Evolutionary conservation across 2,329 filamentous ascomycete species (phyloP).

Genomic region (Ploettnerulaceae sp.): DNA sequence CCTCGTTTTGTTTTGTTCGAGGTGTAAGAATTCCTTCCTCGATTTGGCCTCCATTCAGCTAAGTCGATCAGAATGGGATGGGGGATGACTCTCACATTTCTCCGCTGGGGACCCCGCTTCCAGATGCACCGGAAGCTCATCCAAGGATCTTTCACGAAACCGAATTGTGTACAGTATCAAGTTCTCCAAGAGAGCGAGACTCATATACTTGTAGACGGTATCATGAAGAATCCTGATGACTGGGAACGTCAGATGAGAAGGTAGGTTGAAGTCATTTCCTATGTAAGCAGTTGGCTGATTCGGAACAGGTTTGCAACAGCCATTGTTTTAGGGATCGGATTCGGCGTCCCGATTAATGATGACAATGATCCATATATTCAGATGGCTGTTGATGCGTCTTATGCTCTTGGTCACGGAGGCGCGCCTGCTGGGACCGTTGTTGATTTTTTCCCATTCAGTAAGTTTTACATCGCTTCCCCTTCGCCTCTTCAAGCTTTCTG

Average conservation of each 20-base stretch:
- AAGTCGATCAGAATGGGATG: constrained; percentile 39
- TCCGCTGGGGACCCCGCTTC: constrained; percentile 41
- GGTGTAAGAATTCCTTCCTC: too few relatives aligned
- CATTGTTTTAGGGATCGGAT: constrained; percentile 41
- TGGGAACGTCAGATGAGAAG: constrained; percentile 37
- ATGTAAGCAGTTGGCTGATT: neutral
- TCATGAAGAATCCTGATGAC: constrained; percentile 32
- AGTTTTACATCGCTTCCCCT: neutral
- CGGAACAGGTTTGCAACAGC: constrained; percentile 39
- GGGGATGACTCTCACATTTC: constrained; percentile 43
- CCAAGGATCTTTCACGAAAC: constrained; percentile 41
- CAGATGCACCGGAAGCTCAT: constrained; percentile 41
- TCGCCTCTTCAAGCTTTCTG: neutral
- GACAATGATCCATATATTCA: constrained; percentile 40
- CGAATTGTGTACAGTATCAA: constrained; percentile 34
- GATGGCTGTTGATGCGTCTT: constrained; percentile 33
- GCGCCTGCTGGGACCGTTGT: constrained; percentile 37
- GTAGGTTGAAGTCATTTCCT: neutral
- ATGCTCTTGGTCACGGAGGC: constrained; percentile 29
- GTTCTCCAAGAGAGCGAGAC: constrained; percentile 35
- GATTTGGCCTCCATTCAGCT: too few relatives aligned
- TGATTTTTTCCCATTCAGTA: constrained; percentile 42
- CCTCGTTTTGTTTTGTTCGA: too few relatives aligned
- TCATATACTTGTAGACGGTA: constrained; percentile 27
- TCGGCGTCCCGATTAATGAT: constrained; percentile 38